Base-by-base conservation (phyloP, 306 rosid species). In the Erythrophleum fordii region DNA sequence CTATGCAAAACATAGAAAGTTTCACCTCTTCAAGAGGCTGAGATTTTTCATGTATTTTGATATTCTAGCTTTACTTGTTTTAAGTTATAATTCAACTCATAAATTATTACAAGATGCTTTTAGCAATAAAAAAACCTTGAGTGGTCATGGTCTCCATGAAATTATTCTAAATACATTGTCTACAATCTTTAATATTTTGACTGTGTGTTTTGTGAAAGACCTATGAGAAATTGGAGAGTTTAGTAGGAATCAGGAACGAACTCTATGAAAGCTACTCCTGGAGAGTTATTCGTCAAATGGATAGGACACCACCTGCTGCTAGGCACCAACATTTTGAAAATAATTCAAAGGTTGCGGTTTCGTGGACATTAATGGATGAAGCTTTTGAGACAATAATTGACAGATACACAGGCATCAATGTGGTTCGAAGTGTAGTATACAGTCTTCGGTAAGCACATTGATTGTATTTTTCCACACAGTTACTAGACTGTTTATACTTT, bases 261-360 rank as follows among this genome's bases (percentile, higher is more conserved):
- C 4, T 79, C 1, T 35, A 10, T 37, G 76, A 13, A 16, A 85
- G 72, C 23, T 69, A 29, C 12, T 82, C 82, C 31, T 88, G 88
- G 90, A 73, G 82, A 31, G 53, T 86, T 7, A 29, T 86, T 34
- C 77, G 17, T 8, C 67, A 11, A 39, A 70, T 34, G 42, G 84
- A 81, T 31, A 1, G 29, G 42, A 9, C 23, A 29, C 13, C 5
- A 52, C n/a, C 69, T 64, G 16, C 20, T 37, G 3, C 8, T 31
- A 14, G 8, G 62, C 75, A 41, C 48, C 42, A 49, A 6, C 2
- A 11, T 6, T n/a, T 79, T 1, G 85, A 85, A 67, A 45, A 79
- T 41, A 85, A 88, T 67, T 79, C 73, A 13, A 85, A 65, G 76
- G 69, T 88, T 41, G 79, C 73, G 8, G 22, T 88, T 37, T 77